Conservation (phyloP, 1,284 basidiomycete genomes). For the Veloboletus limbatus region DNA sequence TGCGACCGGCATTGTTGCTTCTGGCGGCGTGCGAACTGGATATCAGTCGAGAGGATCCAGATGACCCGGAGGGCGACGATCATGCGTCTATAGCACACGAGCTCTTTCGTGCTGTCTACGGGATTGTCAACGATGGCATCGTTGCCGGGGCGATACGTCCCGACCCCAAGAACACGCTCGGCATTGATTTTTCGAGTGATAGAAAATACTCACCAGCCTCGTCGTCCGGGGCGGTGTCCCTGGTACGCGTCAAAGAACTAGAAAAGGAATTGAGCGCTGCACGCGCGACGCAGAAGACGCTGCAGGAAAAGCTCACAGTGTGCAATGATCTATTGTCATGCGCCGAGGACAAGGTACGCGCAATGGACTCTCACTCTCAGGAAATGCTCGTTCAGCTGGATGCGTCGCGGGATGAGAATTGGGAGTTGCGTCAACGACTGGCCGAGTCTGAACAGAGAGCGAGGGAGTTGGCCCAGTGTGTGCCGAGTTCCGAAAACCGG, state of each 20-base stretch:
- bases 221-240: neutral
- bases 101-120: slow-evolving; percentile 32
- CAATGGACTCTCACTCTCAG: slow-evolving; percentile 21
- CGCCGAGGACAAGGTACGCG: slow-evolving; percentile 17
- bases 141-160: slow-evolving; percentile 14
- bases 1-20: slow-evolving; percentile 31
- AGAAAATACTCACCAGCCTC: neutral
- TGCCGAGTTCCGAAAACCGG: slow-evolving; percentile 16
- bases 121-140: slow-evolving; percentile 23
- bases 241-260: slow-evolving; percentile 18
- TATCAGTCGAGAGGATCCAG: slow-evolving; percentile 28
- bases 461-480: slow-evolving; percentile 17
- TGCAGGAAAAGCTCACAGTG: slow-evolving; percentile 20
- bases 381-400: slow-evolving; percentile 20
- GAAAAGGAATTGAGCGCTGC: slow-evolving; percentile 24
- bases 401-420: slow-evolving; percentile 20
- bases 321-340: slow-evolving; percentile 15
- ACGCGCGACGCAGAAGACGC: slow-evolving; percentile 11
- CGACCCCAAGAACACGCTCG: slow-evolving; percentile 22
- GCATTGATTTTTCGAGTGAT: slow-evolving; percentile 25
- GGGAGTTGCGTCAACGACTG: slow-evolving; percentile 24
- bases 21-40: slow-evolving; percentile 33
- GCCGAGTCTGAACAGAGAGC: slow-evolving; percentile 23
- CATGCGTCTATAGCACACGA: slow-evolving; percentile 25
- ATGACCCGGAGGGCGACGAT: slow-evolving; percentile 15